Evolutionary conservation across 805 yeast species (phyloP), one percentile per base, ranked within the genome.

Genomic region (Candida lessepsii): DNA sequence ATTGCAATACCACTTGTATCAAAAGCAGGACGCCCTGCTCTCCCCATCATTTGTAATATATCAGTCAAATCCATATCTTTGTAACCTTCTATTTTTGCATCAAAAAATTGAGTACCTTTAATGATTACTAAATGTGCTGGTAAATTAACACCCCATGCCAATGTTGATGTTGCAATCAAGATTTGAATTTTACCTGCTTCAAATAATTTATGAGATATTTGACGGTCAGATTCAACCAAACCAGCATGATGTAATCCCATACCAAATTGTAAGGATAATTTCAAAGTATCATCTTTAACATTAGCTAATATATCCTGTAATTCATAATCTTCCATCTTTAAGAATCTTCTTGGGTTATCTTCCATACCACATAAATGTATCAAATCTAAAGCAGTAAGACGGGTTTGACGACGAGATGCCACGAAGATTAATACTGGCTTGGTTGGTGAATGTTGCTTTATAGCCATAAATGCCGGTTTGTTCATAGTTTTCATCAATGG

Each of bases 401-500:
- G 67, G 0, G 95, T 86, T 60, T 86, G 95, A 44, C 95, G 69
- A 55, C 95, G 73, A 2, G 93, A 84, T 1, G 93, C 88, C 26
- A 86, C 95, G 53, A 86, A 86, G n/a, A 86, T 80, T 50, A 86
- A 70, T 9, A 83, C 91, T 0, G 96, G 96, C 56, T 89, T 81
- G 14, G 67, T 67, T 2, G 96, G 95, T 0, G 96, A 85, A 57
- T 90, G 96, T 47, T 86, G 88, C 55, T 88, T 86, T 47, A 89
- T 89, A 0, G 96, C 96, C 83, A 83, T 78, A 54, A 85, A 89
- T 0, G 95, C 91, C 1, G 97, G 96, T 53, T 75, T 88, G 70
- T 81, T 88, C 93, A 78, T 86, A 16, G 80, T 85, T 67, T 80
- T 86, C 96, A 86, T 86, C 53, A 86, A 67, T 1, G 91, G 88